Evolutionary conservation across 2,329 filamentous ascomycete genomes (phyloP).

Genomic region (Zymoseptoria pseudotritici): DNA sequence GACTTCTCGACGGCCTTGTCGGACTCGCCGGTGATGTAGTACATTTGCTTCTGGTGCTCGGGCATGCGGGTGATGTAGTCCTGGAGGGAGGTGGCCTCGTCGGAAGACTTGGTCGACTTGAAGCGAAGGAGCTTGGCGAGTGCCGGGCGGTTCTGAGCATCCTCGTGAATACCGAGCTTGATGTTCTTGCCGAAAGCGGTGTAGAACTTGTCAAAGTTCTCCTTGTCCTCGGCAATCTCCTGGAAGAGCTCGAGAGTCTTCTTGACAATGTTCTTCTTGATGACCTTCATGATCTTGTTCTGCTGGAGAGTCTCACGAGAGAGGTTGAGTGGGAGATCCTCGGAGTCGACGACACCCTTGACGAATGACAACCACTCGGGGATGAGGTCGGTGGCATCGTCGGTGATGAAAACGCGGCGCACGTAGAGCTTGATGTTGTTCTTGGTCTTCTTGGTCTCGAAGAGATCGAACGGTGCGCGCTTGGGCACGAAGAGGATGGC

Average conservation of each 20-base stretch:
- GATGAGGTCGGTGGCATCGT: constrained; percentile 97
- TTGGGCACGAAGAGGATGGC: constrained; percentile 99
- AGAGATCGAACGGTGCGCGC: constrained; percentile 98
- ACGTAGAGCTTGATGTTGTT: constrained; percentile 99
- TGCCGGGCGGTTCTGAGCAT: constrained; percentile 86
- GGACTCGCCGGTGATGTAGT: constrained; percentile 99
- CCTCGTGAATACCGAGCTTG: constrained; percentile 99
- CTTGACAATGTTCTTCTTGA: constrained; percentile 99
- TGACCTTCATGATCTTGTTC: constrained; percentile 99
- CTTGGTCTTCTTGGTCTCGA: constrained; percentile 99
- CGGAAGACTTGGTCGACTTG: constrained; percentile 98
- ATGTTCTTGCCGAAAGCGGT: constrained; percentile 99
- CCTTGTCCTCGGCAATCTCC: constrained; percentile 98
- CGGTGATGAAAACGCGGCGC: constrained; percentile 99
- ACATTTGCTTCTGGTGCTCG: constrained; percentile 99
- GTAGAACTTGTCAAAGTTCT: constrained; percentile 99
- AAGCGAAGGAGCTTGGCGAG: constrained; percentile 98
- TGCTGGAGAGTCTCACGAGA: constrained; percentile 99
- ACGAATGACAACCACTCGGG: constrained; percentile 99
- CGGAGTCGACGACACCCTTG: constrained; percentile 99
- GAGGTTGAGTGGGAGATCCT: constrained; percentile 98
- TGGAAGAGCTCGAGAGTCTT: constrained; percentile 99
- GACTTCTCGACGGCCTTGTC: constrained; percentile 97
- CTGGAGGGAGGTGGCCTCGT: constrained; percentile 88
- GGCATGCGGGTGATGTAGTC: constrained; percentile 99